Base-by-base conservation (phyloP, 257 asterid species). In the Gentiana dahurica region DNA sequence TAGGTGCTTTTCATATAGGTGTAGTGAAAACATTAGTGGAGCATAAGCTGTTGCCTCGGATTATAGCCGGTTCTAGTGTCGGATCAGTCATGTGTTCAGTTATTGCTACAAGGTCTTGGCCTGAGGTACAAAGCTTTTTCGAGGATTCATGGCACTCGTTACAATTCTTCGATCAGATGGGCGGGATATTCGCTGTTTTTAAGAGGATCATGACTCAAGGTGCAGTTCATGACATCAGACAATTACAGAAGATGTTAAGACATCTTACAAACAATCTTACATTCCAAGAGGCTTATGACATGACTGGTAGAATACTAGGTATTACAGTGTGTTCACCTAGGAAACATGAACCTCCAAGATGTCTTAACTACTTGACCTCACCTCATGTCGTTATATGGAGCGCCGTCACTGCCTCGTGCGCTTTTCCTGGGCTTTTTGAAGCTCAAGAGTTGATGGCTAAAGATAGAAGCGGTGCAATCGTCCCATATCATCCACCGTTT, bases 301-400 rank as follows among this genome's bases (percentile, higher is more conserved):
- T 87, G 95, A 85, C 95, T 1, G 98, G 98, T 4, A 76, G 97
- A 32, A 71, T 92, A 46, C 71, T 92, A 57, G 96, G 90, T 49
- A 92, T 92, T 49, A 92, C 98, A 0, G 98, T 92, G 54, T 92
- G 98, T 66, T 92, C 98, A 7, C 93, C 98, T 1, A 83, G 98
- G 75, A 87, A 88, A 70, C 98, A 92, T n/a, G 98, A 92, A 65
- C 97, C 98, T 52, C 97, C 98, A 8, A 80, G 98, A 72, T 92
- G 98, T 66, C 92, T 92, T 15, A 92, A 88, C 71, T 92, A 92
- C 81, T 74, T 92, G 85, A 92, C 98, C 51, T 85, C 98, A 2
- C 98, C 98, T 11, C 98, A 92, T 75, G 98, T 92, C 1, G 97
- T 92, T 34, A 88, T 88, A 70, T 92, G 98, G 98, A 92, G 98